phyloP scores from a whole-genome alignment of 495 filamentous ascomycete genomes.

The Amniculicola lignicola region DNA sequence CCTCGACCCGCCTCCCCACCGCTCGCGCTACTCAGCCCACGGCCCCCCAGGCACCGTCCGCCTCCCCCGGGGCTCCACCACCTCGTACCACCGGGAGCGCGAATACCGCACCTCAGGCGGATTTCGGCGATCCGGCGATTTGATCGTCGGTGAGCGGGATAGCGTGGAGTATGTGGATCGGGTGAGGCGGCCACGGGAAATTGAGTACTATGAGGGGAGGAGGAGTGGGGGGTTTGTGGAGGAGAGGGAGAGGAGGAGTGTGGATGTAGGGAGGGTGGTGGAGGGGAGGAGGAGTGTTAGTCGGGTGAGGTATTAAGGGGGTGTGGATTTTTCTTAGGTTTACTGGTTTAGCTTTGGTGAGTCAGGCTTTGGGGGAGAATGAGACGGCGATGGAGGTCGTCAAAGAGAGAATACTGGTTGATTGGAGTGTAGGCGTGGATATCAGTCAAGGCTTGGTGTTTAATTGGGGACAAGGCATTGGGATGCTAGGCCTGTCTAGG shows the following conservation, averaged over 20 bases:
- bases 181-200: background rate
- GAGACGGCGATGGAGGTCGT: no score
- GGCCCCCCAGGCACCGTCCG: constrained; percentile 25
- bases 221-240: background rate
- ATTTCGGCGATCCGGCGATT: no score
- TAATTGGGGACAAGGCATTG: no score
- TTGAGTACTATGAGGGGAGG: constrained; percentile 4
- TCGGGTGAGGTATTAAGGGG: constrained; percentile 7
- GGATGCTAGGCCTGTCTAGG: no score
- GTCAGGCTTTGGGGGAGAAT: no score
- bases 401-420: no score
- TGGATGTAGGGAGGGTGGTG: background rate
- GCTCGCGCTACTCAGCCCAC: constrained; percentile 27
- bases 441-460: no score
- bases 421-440: no score
- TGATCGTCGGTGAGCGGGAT: no score
- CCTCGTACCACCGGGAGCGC: constrained; percentile 12
- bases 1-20: constrained; percentile 26
- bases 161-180: background rate
- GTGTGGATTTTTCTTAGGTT: no score
- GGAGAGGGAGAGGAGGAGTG: constrained; percentile 1
- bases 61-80: constrained; percentile 18
- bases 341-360: no score
- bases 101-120: constrained; percentile 1
- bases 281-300: constrained; percentile 21